phyloP scores from a whole-genome alignment of 345 rosid species.

The Melaleuca quinquenervia region DNA sequence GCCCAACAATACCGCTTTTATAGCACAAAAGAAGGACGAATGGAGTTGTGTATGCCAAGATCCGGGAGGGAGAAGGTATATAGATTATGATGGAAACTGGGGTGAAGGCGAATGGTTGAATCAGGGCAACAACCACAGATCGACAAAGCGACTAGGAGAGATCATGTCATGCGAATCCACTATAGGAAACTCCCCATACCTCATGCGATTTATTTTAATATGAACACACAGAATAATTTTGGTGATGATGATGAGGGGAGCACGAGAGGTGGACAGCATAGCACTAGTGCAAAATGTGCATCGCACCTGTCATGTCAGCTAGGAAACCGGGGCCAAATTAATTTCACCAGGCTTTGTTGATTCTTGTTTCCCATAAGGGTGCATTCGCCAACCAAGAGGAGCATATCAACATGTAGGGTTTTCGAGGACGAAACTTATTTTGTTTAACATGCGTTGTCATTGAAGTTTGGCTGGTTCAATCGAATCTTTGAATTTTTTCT shows the following conservation, averaged over 20 bases:
- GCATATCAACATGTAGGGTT: not conserved
- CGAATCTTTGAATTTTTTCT: not conserved
- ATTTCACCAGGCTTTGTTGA: not conserved
- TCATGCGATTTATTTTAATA: not conserved
- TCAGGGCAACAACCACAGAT: not conserved
- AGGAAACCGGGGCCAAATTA: not conserved
- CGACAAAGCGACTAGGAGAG: not conserved
- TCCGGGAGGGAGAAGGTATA: not conserved
- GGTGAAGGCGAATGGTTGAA: not conserved
- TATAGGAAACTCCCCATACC: not conserved
- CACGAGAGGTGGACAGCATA: not conserved
- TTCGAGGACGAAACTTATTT: not conserved
- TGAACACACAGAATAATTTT: not conserved
- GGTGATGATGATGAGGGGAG: not conserved
- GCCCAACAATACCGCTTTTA: not conserved
- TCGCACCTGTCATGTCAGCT: not conserved
- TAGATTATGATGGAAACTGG: not conserved
- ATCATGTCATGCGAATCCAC: not conserved
- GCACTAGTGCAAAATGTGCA: not conserved
- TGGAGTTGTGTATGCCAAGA: not conserved
- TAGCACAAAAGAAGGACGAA: not conserved
- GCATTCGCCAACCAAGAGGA: not conserved
- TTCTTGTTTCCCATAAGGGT: not conserved
- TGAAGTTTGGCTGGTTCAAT: not conserved
- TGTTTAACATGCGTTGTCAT: not conserved